Base-by-base conservation (phyloP, 805 yeast species). In the Metschnikowia orientalis region DNA sequence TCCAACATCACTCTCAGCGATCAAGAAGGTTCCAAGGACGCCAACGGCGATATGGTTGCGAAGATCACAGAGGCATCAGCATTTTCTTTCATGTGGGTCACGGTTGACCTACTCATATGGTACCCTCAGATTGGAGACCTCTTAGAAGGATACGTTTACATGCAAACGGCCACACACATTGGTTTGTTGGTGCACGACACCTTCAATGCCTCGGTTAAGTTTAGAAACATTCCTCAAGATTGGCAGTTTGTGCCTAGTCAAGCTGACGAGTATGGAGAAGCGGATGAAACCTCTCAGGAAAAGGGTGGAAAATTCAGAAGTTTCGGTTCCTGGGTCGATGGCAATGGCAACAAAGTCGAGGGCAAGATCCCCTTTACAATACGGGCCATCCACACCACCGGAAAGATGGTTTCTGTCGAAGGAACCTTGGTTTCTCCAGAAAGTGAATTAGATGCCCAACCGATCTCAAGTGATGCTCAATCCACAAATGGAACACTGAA, bases 131-230 rank as follows among this genome's bases (percentile, higher is more conserved):
- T 77, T n/a, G 96, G 95, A 4, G 97, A 92, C 53, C 62, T 71
- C 1, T 61, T 92, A 12, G 94, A 89, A 57, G 98, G 98, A 8
- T 73, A 79, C 67, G 73, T 82, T 34, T 87, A 86, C 63, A 79
- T 90, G 75, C 97, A 90, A 64, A 81, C 95, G 3, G 95, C 95
- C 11, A 81, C 95, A 6, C 98, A 92, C 55, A 82, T 92, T 49
- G 97, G 97, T 40, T 67, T 92, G 40, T 71, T 92, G 44, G 70
- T 92, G 30, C 89, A 86, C 56, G 97, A 92, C 61, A 86, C 95
- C 1, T 92, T 92, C 67, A 92, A 92, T 61, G 97, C 97, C 14
- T 79, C 90, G 28, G 86, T 92, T 42, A 86, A 84, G 59, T 79
- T 84, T 54, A 79, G 73, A 53, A 79, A 77, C 48, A 88, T 92